Evolutionary conservation across 2,329 filamentous ascomycete species (phyloP).

Genomic region (Fusarium decemcellulare): DNA sequence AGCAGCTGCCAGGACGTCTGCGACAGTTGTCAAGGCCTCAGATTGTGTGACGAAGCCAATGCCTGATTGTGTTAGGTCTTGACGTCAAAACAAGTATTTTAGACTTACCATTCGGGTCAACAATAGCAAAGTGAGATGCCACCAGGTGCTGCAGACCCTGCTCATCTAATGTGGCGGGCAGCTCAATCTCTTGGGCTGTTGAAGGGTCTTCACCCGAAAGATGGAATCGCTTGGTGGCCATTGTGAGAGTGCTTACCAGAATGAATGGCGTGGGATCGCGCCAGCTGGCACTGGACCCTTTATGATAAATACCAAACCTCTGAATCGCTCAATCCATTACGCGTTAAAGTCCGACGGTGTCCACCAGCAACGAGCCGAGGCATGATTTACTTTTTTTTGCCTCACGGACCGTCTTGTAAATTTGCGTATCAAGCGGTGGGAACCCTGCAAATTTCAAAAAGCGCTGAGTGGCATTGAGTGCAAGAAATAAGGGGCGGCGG

Average conservation of each 20-base stretch:
- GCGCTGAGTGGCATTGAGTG: background rate
- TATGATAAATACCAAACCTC: constrained; percentile 9
- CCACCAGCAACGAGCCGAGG: constrained; percentile 6
- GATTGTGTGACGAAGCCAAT: constrained; percentile 54
- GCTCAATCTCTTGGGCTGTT: constrained; percentile 54
- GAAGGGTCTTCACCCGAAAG: constrained; percentile 58
- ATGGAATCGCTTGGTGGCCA: constrained; percentile 58
- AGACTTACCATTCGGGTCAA: constrained; percentile 55
- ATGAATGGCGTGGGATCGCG: constrained; percentile 1
- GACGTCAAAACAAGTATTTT: fast-evolving
- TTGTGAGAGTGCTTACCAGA: constrained; percentile 23
- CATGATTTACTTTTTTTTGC: background rate
- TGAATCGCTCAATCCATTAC: no score
- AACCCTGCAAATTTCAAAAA: background rate
- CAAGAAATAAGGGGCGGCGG: background rate
- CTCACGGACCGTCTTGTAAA: background rate
- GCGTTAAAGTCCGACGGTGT: background rate
- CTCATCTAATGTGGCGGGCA: constrained; percentile 52
- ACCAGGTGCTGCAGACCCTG: constrained; percentile 57
- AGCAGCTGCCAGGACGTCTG: constrained; percentile 53
- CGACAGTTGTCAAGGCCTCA: constrained; percentile 48
- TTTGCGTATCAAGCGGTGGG: background rate
- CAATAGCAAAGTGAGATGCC: constrained; percentile 60
- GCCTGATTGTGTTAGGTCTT: constrained; percentile 45
- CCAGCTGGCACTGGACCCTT: constrained; percentile 21